phyloP scores from a whole-genome alignment of 257 asterid genomes.

The Nicotiana obtusifolia region DNA sequence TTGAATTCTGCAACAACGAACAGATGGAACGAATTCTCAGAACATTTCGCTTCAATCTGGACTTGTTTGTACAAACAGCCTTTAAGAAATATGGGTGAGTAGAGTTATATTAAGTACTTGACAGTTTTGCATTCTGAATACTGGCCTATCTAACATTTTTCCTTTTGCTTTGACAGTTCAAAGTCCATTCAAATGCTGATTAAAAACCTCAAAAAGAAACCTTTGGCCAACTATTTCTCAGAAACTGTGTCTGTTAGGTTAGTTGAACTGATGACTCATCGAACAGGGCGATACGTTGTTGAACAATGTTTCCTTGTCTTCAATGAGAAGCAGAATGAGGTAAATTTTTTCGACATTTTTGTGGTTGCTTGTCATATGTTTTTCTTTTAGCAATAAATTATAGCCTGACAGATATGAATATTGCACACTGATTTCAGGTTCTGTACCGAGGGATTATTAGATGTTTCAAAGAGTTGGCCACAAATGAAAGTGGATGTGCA shows the following conservation, averaged over 20 bases:
- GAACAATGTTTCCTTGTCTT: slow-evolving; percentile 22
- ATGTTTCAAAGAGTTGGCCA: background rate
- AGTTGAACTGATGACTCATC: slow-evolving; percentile 15
- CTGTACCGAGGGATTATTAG: background rate
- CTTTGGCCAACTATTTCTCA: slow-evolving; percentile 11
- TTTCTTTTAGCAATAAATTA: background rate
- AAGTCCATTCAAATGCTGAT: slow-evolving; percentile 20
- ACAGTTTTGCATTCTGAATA: background rate
- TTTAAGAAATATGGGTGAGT: background rate
- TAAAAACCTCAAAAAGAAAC: slow-evolving; percentile 18
- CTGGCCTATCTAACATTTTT: background rate
- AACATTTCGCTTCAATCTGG: background rate
- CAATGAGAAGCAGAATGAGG: slow-evolving; percentile 22
- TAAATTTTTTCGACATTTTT: background rate
- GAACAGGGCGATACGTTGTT: slow-evolving; percentile 15
- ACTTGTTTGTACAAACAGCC: background rate
- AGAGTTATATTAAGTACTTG: background rate
- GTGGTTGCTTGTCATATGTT: background rate
- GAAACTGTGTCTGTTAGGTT: slow-evolving; percentile 10
- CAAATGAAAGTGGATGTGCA: background rate
- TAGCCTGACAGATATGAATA: background rate
- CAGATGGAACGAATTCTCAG: slow-evolving; percentile 2
- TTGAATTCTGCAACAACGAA: slow-evolving; percentile 7
- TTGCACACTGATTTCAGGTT: background rate
- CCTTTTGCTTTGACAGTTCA: slow-evolving; percentile 21